Evolutionary conservation across 176 grass and related monocot species (phyloP).

Genomic region (Oryza nivara): DNA sequence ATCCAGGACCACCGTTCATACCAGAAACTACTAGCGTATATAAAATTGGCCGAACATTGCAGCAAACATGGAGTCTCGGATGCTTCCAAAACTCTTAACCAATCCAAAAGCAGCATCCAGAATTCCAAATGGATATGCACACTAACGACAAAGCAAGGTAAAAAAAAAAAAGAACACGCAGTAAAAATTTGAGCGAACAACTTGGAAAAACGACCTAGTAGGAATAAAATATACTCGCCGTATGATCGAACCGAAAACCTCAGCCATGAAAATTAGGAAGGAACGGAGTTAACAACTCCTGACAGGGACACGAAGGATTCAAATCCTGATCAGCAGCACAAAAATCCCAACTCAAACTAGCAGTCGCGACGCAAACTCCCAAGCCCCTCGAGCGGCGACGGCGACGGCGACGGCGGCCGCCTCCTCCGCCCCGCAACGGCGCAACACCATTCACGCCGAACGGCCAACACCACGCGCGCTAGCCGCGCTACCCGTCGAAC

Average conservation of each 20-base stretch:
- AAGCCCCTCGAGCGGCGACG: background rate
- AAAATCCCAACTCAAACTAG: conserved; percentile 17
- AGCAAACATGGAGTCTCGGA: conserved; percentile 5
- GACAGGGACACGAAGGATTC: background rate
- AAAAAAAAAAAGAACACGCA: conserved; percentile 5
- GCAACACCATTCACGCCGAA: no score
- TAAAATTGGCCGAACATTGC: conserved; percentile 6
- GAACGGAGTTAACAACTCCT: conserved; percentile 5
- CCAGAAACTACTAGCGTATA: conserved; percentile 16
- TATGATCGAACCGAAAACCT: background rate
- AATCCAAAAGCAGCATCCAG: conserved; percentile 17
- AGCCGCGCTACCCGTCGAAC: background rate
- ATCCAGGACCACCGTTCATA: conserved; percentile 11
- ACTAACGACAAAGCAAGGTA: conserved; percentile 19
- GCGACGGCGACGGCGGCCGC: background rate
- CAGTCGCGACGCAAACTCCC: background rate
- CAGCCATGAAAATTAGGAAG: conserved; percentile 13
- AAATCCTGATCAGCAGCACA: conserved; percentile 22
- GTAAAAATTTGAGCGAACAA: background rate
- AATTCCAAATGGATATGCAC: background rate
- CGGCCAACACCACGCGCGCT: conserved; percentile 1
- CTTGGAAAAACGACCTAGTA: background rate
- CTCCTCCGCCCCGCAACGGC: no score
- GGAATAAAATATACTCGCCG: conserved; percentile 17
- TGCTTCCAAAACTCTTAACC: conserved; percentile 28